Conservation (phyloP, 768 basidiomycete species). For the Gloeophyllum trabeum region DNA sequence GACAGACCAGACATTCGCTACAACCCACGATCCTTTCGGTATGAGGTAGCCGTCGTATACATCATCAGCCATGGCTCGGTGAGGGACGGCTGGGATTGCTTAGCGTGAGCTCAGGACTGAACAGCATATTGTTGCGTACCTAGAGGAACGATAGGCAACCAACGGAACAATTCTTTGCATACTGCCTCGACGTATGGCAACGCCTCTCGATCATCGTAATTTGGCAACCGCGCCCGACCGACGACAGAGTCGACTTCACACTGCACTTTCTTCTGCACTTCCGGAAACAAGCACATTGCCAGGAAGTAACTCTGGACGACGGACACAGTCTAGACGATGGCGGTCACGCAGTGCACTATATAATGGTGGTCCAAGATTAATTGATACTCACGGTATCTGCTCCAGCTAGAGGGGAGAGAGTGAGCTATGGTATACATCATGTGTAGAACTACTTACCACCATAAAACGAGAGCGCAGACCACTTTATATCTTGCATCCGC, state of each 20-base stretch:
- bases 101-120: background rate
- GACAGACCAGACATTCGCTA: background rate
- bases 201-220: conserved; percentile 6
- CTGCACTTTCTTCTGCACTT: conserved; percentile 15
- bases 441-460: background rate
- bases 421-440: background rate
- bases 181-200: conserved; percentile 16
- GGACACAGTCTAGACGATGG: background rate
- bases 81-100: conserved; percentile 1
- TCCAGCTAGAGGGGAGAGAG: conserved; percentile 3
- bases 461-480: background rate
- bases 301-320: conserved; percentile 10
- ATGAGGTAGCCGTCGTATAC: conserved; percentile 2
- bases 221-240: conserved; percentile 16
- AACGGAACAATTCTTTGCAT: conserved; percentile 14
- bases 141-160: conserved; percentile 7
- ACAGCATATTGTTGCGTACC: background rate
- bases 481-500: background rate
- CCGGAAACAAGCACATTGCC: conserved; percentile 18
- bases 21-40: conserved; percentile 2
- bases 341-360: background rate
- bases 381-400: conserved; percentile 9
- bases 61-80: conserved; percentile 1
- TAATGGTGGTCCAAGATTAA: background rate
- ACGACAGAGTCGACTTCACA: conserved; percentile 22